Base-by-base conservation (phyloP, 2,329 filamentous ascomycete species). In the Trichophyton equinum region DNA sequence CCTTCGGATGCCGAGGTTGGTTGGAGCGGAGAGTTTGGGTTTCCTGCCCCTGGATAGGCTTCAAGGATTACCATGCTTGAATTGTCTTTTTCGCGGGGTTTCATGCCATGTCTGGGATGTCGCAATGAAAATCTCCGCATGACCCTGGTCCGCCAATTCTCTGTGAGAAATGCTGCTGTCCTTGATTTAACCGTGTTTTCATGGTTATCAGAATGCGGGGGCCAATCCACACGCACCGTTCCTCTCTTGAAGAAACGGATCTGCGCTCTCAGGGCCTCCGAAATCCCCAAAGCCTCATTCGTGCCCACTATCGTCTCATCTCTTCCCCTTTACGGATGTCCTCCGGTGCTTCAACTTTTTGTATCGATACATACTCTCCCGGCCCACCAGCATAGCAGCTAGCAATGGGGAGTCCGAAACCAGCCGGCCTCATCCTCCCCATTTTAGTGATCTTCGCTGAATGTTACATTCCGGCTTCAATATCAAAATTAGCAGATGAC, bases 311-410 rank as follows among this genome's bases (percentile, higher is more conserved):
- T 44, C 46, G 46, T 51, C 22, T 51, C 46, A 27, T 51, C 46
- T 51, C 40, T 51, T 51, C 46, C 46, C 46, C 46, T 51, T 53
- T 53, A 30, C 49, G 49, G 49, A 53, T 53, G 49, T 53, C 13
- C 49, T 53, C 49, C 49, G 49, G 22, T 22, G 11, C 49, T 53
- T 30, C 49, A 5, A 30, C 49, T 33, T 53, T 44, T 44, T 44
- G n/a, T n/a, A 18, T 44, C 15, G 4, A 15, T 30, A n/a, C n/a
- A 38, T 38, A 9, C 13, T 51, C 22, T 53, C 49, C 30, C 6
- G 49, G 33, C 49, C 49, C 49, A 53, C 49, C 22, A 30, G 13
- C 4, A 25, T 33, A 33, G 18, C 22, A 30, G 9, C 9, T 11
- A 53, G 49, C 49, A 53, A 30, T 53, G 3, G 25, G 27, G 49